Base-by-base conservation (phyloP, 495 filamentous ascomycete species). In the Staphylotrichum longicolle region DNA sequence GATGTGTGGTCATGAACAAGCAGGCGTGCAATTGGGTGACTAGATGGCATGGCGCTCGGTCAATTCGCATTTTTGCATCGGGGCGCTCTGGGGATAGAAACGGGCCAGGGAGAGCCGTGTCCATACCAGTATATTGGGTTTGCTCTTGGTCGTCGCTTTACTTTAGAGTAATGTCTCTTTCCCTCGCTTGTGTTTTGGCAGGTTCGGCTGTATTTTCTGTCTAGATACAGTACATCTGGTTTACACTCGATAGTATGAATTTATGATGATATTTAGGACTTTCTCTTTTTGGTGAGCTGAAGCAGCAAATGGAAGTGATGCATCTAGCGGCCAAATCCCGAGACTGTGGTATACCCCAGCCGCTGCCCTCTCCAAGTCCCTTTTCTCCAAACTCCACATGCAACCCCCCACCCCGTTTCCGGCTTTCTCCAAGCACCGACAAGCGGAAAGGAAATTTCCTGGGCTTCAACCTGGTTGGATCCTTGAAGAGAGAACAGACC, bases 1-100 rank as follows among this genome's bases (percentile, higher is more conserved):
- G 91, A 95, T 73, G 91, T 95, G 44, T 95, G 91, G 91, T 94
- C 90, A 80, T 95, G 78, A 71, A 56, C 11, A 42, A 40, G 34
- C 14, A 45, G 5, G 35, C n/a, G 46, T 49, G 41, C 4, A 33
- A 4, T 12, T 8, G 39, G 27, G 39, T n/a, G 27, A 47, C 46
- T 46, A 52, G 8, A 57, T 44, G 32, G 54, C 55, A 47, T 33
- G 53, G 63, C 63, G 58, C 63, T 57, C 33, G 48, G 63, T 50
- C 30, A 7, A 20, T 56, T 56, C 12, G 53, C 53, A n/a, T 58
- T 58, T 40, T 60, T 54, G 51, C 62, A 67, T 69, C 41, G 47
- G 46, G 61, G 52, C 15, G 35, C 44, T 58, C 40, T 50, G 58
- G 47, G 20, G 50, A 61, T 57, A 57, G 54, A 55, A 66, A 63